Evolutionary conservation across 2,329 filamentous ascomycete species (phyloP), one percentile per base, ranked within the genome.

Genomic region (Lomentospora prolificans): DNA sequence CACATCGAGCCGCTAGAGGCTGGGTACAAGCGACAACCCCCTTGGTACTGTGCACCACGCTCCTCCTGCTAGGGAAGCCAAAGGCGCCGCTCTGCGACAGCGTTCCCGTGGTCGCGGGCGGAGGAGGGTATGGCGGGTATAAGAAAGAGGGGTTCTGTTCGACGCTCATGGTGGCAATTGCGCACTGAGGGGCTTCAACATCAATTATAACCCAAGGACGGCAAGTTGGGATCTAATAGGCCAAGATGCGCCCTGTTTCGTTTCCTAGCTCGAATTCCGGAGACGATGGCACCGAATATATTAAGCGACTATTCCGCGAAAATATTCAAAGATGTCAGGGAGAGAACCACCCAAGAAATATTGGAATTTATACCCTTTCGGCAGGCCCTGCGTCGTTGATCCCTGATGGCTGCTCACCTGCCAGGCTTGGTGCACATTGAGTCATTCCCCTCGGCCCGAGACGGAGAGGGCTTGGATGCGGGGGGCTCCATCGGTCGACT

Each of bases 1-100:
- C 94, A 58, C 90, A 95, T 70, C 88, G 88, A 24, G 89, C 87
- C 4, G 94, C 94, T 56, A 97, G 75, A 12, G 94, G 90, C 69
- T 97, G 92, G 1, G 90, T 88, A 67, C 87, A 95, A 9, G 91
- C 81, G 51, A 97, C 88, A 57, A 97, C 96, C 50, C 90, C 92
- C 64, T 91, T 86, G 4, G 88, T 91, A 68, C 90, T 96, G 68
- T 97, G 91, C 10, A 97, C 89, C 10, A 95, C 90, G 63, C 92
- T 96, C 60, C 94, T 79, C 39, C 92, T 46, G 22, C 57, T 57
- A 9, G 41, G 39, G 31, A 60, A 60, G 17, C n/a, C 17, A 19
- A 48, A 55, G 25, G 39, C 17, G 4, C 25, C 48, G 17, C 28
- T 48, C 44, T 48, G 6, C 44, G 44, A 10, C 44, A 19, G 4